Evolutionary conservation across 2,329 filamentous ascomycete species (phyloP).

Genomic region (Hypoxylon sp.): DNA sequence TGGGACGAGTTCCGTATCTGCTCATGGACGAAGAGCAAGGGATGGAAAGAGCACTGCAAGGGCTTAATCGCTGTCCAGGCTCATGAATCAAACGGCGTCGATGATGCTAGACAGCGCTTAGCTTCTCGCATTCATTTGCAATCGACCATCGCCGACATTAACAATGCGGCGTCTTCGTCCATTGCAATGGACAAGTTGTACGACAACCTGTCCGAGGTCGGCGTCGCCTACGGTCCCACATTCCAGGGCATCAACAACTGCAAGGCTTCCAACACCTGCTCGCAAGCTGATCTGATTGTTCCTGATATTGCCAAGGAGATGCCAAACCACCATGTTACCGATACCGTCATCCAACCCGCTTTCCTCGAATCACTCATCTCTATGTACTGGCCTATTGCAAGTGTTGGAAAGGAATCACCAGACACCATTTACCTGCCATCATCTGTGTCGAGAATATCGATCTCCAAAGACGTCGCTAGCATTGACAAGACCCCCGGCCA

Average conservation of each 20-base stretch:
- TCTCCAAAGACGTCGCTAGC: conserved; percentile 54
- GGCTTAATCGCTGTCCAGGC: conserved; percentile 63
- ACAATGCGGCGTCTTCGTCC: conserved; percentile 49
- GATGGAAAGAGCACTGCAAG: conserved; percentile 72
- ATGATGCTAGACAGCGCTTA: conserved; percentile 54
- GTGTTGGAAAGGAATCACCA: conserved; percentile 50
- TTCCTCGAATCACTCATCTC: conserved; percentile 60
- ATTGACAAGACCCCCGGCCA: conserved; percentile 52
- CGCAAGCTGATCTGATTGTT: conserved; percentile 56
- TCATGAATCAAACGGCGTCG: conserved; percentile 59
- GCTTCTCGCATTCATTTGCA: conserved; percentile 53
- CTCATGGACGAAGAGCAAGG: conserved; percentile 65
- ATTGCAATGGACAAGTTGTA: conserved; percentile 61
- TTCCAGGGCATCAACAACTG: conserved; percentile 68
- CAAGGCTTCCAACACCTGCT: conserved; percentile 56
- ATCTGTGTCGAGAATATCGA: conserved; percentile 58
- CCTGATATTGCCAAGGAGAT: conserved; percentile 59
- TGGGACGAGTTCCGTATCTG: conserved; percentile 72
- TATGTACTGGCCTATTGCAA: conserved; percentile 60
- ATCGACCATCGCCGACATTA: conserved; percentile 52
- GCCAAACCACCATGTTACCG: conserved; percentile 56
- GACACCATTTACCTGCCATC: conserved; percentile 62
- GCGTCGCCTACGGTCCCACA: conserved; percentile 65
- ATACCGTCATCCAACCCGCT: conserved; percentile 57
- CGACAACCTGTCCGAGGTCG: conserved; percentile 61